phyloP scores from a whole-genome alignment of 768 basidiomycete species.

The Trametes elegans region DNA sequence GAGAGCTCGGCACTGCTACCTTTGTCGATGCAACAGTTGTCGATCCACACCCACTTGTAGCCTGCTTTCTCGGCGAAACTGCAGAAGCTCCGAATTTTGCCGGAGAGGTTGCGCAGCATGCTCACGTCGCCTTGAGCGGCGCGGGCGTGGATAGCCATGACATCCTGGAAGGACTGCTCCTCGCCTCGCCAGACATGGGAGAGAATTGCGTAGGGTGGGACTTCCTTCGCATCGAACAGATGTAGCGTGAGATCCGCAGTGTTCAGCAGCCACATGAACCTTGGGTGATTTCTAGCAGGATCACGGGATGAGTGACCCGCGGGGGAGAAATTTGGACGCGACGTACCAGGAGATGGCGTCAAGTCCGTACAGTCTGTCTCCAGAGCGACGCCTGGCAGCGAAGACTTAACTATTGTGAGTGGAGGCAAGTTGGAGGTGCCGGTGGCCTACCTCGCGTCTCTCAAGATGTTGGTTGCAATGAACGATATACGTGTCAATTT shows the following conservation, averaged over 20 bases:
- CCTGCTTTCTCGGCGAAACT: neutral
- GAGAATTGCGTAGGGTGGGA: constrained; percentile 1
- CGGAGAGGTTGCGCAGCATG: neutral
- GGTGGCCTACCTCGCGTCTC: no score
- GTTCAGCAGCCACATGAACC: constrained; percentile 6
- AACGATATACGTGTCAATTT: no score
- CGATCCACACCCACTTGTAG: constrained; percentile 11
- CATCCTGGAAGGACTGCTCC: constrained; percentile 10
- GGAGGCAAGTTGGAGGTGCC: no score
- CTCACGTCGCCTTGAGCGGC: neutral
- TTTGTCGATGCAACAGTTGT: constrained; percentile 17
- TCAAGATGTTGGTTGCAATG: no score
- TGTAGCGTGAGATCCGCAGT: neutral
- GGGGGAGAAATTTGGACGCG: no score
- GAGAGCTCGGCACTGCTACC: constrained; percentile 14
- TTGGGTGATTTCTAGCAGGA: no score
- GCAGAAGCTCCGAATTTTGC: constrained; percentile 7
- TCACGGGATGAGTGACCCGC: no score
- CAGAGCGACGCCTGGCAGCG: no score
- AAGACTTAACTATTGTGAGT: no score
- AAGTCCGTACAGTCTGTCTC: no score
- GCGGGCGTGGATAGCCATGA: neutral
- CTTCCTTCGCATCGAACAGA: neutral
- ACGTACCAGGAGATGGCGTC: no score
- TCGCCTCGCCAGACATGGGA: constrained; percentile 10